Evolutionary conservation across 148 eudicot species (phyloP).

Genomic region (Rheum nobile): DNA sequence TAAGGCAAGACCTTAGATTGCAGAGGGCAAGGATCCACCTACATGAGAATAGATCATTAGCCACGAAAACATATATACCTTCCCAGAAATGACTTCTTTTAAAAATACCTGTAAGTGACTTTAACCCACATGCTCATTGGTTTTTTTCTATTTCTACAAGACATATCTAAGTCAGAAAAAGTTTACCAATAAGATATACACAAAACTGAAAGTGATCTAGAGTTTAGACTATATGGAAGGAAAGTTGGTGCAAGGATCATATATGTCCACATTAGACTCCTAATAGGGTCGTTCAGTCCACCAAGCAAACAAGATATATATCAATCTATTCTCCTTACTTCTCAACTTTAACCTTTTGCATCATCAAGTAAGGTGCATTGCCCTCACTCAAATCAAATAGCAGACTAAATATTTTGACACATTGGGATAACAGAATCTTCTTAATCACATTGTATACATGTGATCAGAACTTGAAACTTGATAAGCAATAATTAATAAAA

Average conservation of each 20-base stretch:
- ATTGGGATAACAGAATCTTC: no score
- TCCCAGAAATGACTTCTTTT: not conserved
- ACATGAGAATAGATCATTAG: no score
- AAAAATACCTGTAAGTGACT: not conserved
- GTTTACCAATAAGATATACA: not conserved
- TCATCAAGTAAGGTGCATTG: no score
- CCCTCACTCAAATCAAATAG: no score
- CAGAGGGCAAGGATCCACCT: no score
- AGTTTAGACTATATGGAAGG: not conserved
- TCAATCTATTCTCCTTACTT: not conserved
- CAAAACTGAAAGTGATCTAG: not conserved
- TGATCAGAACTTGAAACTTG: no score
- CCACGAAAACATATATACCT: not conserved
- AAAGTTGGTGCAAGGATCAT: no score
- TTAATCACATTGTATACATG: no score
- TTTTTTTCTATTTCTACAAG: not conserved
- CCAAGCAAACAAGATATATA: not conserved
- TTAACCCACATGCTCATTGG: not conserved
- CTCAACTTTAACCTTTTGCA: not conserved
- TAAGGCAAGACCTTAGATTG: constrained; percentile 18
- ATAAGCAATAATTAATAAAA: no score
- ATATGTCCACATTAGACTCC: not conserved
- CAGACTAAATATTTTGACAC: no score
- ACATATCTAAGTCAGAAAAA: not conserved
- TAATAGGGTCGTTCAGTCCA: not conserved